Evolutionary conservation across 495 filamentous ascomycete genomes (phyloP), one percentile per base, ranked within the genome.

Genomic region (Aeminium ludgeri): DNA sequence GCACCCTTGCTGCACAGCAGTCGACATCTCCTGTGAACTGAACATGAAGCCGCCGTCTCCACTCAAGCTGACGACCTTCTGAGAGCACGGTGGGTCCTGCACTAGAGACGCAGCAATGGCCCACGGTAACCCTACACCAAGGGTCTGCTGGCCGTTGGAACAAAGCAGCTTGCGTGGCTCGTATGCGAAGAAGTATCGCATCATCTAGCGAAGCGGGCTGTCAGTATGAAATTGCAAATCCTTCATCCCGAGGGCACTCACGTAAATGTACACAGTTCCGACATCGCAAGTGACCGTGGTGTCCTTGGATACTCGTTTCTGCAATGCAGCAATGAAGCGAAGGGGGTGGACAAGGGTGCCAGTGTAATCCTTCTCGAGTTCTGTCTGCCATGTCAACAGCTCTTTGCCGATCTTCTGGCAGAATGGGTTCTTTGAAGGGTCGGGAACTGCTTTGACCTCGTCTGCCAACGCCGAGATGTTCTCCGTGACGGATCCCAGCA

Each of bases 1-100:
- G 49, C 60, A 61, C 7, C 53, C 49, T 35, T 63, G 55, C 50
- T 59, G 51, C 25, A 63, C 54, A 2, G 60, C 60, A 20, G 60
- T 51, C 2, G 36, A 25, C 6, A 51, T 40, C 23, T 51, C 48
- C 19, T 64, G 50, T 1, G 53, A 51, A 20, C 54, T 55, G 41
- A 64, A 64, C 49, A 64, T 55, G 45, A 64, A 64, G 28, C 60
- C 60, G 15, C 60, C 60, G 34, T 64, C 60, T 10, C 48, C 48
- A 13, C 38, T 43, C 20, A 51, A 19, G 10, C 19, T 25, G 29
- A 63, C 41, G 20, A 63, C 60, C 36, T 63, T 63, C 30, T 50
- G 41, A 8, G 49, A 43, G 44, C 51, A 59, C 0, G 55, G 52
- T 11, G 54, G 54, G 3, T 41, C 31, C 36, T 63, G 59, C 5